Base-by-base conservation (phyloP, 116 monocot species). In the Papilionanthe hybrid region DNA sequence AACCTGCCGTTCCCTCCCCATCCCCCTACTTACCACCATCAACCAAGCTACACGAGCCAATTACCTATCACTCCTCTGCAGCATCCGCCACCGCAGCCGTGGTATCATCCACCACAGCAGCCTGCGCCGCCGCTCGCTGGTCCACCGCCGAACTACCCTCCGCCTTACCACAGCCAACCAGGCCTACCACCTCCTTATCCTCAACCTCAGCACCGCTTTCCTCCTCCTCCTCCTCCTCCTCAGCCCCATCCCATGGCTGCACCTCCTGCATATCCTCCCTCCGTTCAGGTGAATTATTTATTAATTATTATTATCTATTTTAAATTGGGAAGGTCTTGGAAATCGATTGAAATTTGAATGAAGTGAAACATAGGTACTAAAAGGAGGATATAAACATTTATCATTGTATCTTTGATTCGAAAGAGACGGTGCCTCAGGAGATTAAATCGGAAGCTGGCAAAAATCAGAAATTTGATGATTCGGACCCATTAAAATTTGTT, bases 151-250 rank as follows among this genome's bases (percentile, higher is more conserved):
- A n/a, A 55, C 58, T 47, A 57, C n/a, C 78, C 78, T 23, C 72
- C 53, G 20, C 72, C 80, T 22, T 69, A 72, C 17, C 80, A 73
- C 42, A 7, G 42, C 7, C 82, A 69, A 65, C 69, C 50, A 13
- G 68, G 49, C 50, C 75, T 77, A 3, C 77, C 65, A 17, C 67
- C 76, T 0, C 66, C 50, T 1, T 55, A 55, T 77, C 77, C 42
- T 30, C 82, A 77, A 5, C 58, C 22, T 60, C 82, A 77, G 42
- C 78, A 78, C 22, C 83, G 57, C 58, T 75, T 60, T 7, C 81
- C 63, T 20, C 76, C 42, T 13, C 76, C 53, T 48, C 47, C 37
- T 6, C 45, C 45, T 12, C 81, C 58, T 18, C 75, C 23, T 13
- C 82, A 69, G 22, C 69, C 60, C 32, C 83, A 72, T 55, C 71